Evolutionary conservation across 257 asterid genomes (phyloP), one percentile per base, ranked within the genome.

Genomic region (Dorcoceras hygrometricum): DNA sequence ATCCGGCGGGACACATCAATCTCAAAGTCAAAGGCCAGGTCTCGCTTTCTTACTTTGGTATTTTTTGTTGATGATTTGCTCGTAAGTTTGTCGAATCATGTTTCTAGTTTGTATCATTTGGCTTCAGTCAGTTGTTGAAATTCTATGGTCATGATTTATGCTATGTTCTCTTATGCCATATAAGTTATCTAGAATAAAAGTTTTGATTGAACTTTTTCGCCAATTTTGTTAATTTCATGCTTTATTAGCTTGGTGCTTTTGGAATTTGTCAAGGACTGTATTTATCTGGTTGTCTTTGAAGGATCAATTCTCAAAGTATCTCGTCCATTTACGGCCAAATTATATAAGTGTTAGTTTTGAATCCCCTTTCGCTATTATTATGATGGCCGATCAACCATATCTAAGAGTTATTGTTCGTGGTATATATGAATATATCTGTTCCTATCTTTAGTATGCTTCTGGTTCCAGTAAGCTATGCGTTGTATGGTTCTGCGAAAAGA

Each of bases 11-110:
- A 6, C 87, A 79, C 63, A 82, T 82, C 46, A 82, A 79, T 73
- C 84, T 82, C 73, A 82, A 82, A 76, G 87, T 82, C 24, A 82
- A 82, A 71, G 84, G 82, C 59, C 84, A 79, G 80, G 87, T 81
- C 11, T 56, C 32, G 7, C 14, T 34, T 39, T 29, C 18, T 46
- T 26, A 6, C 23, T 14, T 14, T 34, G 39, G 5, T 19, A 3
- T 4, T 19, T 31, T 23, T n/a, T 4, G 3, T 7, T n/a, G n/a
- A 8, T 7, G 31, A 7, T 7, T 9, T 18, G 23, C 4, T 54
- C 39, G 2, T 10, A 8, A 12, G 26, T 8, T 25, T n/a, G 0
- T 48, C 6, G 28, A 22, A 18, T 16, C 5, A 46, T 46, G 54
- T 56, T 29, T 12, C 3, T 28, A 39, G 2, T 39, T 39, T 39